These are phyloP conservation scores for Pythium aquatile DNA, from an alignment of 352 stramenopile species.

Conservation along the genomic window DNA sequence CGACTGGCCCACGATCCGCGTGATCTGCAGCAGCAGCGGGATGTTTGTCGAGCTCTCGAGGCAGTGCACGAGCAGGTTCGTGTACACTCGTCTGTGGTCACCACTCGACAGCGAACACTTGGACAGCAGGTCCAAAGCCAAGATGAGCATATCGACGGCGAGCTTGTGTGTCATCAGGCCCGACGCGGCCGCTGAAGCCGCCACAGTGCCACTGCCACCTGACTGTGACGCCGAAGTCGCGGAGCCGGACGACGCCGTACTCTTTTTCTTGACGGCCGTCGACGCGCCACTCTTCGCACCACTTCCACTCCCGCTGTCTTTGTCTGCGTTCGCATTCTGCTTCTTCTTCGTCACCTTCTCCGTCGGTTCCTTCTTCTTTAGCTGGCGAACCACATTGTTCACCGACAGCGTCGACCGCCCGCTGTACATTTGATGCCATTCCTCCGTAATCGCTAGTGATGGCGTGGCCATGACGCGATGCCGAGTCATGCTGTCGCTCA, in stretches of 20 bases:
- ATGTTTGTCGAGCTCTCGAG: slow-evolving; percentile 85
- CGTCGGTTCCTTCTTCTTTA: slow-evolving; percentile 42
- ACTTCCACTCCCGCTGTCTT: neutral
- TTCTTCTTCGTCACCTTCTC: slow-evolving; percentile 63
- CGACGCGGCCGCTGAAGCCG: slow-evolving; percentile 20
- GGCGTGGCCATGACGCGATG: slow-evolving; percentile 89
- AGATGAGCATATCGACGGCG: slow-evolving; percentile 77
- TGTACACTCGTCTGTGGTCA: slow-evolving; percentile 79
- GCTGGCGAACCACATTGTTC: slow-evolving; percentile 76
- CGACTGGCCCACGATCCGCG: slow-evolving; percentile 70
- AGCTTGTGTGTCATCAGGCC: slow-evolving; percentile 43
- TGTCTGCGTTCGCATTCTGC: neutral
- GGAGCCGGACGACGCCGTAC: neutral
- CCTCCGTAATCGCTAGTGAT: slow-evolving; percentile 77
- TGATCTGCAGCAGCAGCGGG: slow-evolving; percentile 79
- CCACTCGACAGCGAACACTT: slow-evolving; percentile 74
- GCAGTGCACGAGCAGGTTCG: slow-evolving; percentile 81
- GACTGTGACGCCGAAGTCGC: slow-evolving; percentile 4
- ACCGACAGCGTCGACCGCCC: slow-evolving; percentile 75
- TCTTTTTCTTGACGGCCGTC: slow-evolving; percentile 28
- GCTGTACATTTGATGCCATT: slow-evolving; percentile 73
- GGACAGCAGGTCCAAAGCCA: slow-evolving; percentile 75
- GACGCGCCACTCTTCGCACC: neutral
- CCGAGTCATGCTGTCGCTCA: slow-evolving; percentile 63
- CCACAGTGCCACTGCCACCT: slow-evolving; percentile 1